phyloP scores from a whole-genome alignment of 2,329 filamentous ascomycete species.

The Aureobasidium lini region DNA sequence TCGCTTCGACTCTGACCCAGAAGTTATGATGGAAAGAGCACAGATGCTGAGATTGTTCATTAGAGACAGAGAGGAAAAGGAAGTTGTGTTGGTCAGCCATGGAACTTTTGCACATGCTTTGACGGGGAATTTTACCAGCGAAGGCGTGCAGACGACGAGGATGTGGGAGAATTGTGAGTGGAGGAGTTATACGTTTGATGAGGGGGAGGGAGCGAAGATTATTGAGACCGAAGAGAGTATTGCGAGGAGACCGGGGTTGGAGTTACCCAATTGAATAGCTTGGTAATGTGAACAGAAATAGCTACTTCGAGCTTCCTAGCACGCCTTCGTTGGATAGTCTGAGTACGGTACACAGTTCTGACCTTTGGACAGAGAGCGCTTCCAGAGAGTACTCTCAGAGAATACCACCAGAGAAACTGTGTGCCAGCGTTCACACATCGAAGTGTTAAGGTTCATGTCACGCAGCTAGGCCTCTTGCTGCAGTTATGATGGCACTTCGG shows the following conservation, averaged over 20 bases:
- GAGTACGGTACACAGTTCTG: too few species aligned
- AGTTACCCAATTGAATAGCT: neutral
- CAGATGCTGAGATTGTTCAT: slow-evolving; percentile 53
- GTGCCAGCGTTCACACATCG: too few species aligned
- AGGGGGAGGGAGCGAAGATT: neutral
- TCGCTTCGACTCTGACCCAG: slow-evolving; percentile 37
- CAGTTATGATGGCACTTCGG: too few species aligned
- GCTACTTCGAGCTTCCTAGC: too few species aligned
- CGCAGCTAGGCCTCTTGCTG: too few species aligned
- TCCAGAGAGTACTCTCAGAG: too few species aligned
- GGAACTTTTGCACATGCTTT: slow-evolving; percentile 79
- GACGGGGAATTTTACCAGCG: slow-evolving; percentile 68
- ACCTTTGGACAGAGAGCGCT: too few species aligned
- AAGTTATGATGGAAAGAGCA: slow-evolving; percentile 55
- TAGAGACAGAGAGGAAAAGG: slow-evolving; percentile 45
- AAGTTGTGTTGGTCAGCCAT: slow-evolving; percentile 72
- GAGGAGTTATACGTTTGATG: neutral
- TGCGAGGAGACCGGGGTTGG: neutral
- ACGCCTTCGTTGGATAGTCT: too few species aligned
- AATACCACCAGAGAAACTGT: too few species aligned
- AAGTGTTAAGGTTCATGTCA: too few species aligned
- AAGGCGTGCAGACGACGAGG: neutral
- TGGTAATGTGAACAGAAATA: too few species aligned
- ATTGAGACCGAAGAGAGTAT: neutral
- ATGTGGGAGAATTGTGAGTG: slow-evolving; percentile 26